phyloP scores from a whole-genome alignment of 1,139 yeast species.

The Hyphopichia buzzinii region DNA sequence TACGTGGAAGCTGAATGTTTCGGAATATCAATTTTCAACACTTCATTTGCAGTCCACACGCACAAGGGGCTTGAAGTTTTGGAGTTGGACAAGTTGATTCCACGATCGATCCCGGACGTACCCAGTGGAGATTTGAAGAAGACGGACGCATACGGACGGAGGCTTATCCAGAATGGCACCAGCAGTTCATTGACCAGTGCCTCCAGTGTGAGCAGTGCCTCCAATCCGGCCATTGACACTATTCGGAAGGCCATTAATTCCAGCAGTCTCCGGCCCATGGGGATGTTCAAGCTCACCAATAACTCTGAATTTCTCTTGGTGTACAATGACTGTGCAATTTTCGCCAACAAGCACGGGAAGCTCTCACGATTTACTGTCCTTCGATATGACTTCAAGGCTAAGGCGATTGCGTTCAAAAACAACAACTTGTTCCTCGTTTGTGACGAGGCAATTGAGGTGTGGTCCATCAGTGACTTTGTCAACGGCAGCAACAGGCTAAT shows the following conservation, averaged over 20 bases:
- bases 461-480: conserved; percentile 54
- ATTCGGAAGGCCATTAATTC: conserved; percentile 34
- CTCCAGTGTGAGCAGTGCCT: conserved; percentile 6
- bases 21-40: conserved; percentile 57
- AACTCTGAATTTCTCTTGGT: conserved; percentile 58
- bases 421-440: conserved; percentile 64
- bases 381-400: conserved; percentile 62
- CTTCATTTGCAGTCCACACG: conserved; percentile 65
- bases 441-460: conserved; percentile 70
- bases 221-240: conserved; percentile 25
- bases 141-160: conserved; percentile 33
- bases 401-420: conserved; percentile 51
- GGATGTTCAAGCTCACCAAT: conserved; percentile 59
- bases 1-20: conserved; percentile 52
- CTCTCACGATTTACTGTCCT: conserved; percentile 56
- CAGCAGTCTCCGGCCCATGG: conserved; percentile 50
- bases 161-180: conserved; percentile 9
- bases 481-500: conserved; percentile 52
- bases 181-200: conserved; percentile 2
- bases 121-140: conserved; percentile 25
- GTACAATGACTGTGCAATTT: conserved; percentile 72
- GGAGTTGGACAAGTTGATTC: conserved; percentile 56
- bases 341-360: conserved; percentile 65
- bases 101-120: conserved; percentile 55
- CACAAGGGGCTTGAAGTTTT: conserved; percentile 67